Evolutionary conservation across 306 rosid genomes (phyloP), one percentile per base, ranked within the genome.

Genomic region (Cajanus cajan): DNA sequence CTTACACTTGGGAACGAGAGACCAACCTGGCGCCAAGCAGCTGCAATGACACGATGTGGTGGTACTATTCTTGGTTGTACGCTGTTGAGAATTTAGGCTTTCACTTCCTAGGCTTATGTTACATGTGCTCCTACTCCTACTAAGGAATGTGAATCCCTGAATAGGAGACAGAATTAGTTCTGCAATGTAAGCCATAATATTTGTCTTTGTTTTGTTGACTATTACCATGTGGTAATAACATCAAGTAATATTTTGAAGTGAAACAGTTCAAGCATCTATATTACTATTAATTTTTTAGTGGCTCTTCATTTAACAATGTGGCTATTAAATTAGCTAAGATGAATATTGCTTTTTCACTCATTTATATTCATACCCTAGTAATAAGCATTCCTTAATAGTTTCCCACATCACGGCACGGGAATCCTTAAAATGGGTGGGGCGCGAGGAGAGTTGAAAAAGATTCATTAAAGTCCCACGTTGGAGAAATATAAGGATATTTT

Each of bases 61-160:
- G 99, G 99, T 75, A 87, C 97, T 22, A 87, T 96, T 83, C 89
- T 87, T 77, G 99, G 99, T 74, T 90, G 98, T 90, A 89, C 97
- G 25, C 84, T 78, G 82, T 86, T 96, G 85, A 93, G 87, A 83
- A 93, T 96, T 82, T 96, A 96, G 93, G 68, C 78, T 67, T 51
- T 74, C 34, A 2, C 65, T 44, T 74, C 33, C 74, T 81, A 71
- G 83, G 76, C 77, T 70, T 2, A 48, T 80, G 80, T 77, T 33
- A 55, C 72, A 33, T 83, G 82, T 85, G 63, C 55, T 76, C 52
- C 1, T 33, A 59, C 14, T n/a, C n/a, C n/a, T n/a, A n/a, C n/a
- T 24, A 0, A 55, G 74, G 91, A 69, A 85, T 78, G 21, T 39
- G 70, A 25, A 68, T 82, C 73, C 85, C 80, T 62, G 70, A 65